Evolutionary conservation across 352 stramenopile species (phyloP).

Genomic region (Hyaloperonospora brassicae): DNA sequence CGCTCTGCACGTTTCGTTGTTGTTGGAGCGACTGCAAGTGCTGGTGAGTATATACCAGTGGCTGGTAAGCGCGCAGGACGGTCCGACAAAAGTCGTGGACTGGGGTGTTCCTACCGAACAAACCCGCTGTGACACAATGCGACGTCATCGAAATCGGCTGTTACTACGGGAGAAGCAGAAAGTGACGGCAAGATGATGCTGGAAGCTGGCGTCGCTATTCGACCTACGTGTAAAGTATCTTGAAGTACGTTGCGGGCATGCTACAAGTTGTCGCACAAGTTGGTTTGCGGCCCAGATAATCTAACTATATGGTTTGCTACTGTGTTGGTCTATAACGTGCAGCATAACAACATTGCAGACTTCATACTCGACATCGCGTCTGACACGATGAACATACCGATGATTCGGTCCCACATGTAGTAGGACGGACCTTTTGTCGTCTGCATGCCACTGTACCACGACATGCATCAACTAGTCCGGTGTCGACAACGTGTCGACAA

Average conservation of each 20-base stretch:
- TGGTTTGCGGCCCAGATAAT: background rate
- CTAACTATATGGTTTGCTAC: conserved; percentile 6
- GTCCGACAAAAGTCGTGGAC: too few species aligned
- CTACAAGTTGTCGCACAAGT: too few species aligned
- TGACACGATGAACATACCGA: conserved; percentile 51
- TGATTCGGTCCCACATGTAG: conserved; percentile 46
- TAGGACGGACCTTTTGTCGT: background rate
- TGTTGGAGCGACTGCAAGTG: too few species aligned
- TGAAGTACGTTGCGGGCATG: conserved; percentile 21
- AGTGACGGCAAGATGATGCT: too few species aligned
- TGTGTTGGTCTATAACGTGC: conserved; percentile 2
- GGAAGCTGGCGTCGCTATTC: too few species aligned
- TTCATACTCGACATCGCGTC: conserved; percentile 75
- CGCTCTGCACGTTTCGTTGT: too few species aligned
- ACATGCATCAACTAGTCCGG: conserved; percentile 29
- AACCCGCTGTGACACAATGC: too few species aligned
- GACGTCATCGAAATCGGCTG: too few species aligned
- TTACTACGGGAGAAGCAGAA: too few species aligned
- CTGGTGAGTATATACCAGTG: too few species aligned
- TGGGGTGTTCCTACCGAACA: too few species aligned
- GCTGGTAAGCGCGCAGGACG: too few species aligned
- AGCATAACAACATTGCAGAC: conserved; percentile 77
- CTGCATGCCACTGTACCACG: conserved; percentile 18
- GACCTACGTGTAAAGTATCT: conserved; percentile 58
- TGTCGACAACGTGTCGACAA: conserved; percentile 4